A percentile compares a stretch with the other conserved stretches of the same genome.
These are phyloP conservation scores for Cocos nucifera DNA, from an alignment of 176 grass and related monocot genomes.

Conservation along the genomic window DNA sequence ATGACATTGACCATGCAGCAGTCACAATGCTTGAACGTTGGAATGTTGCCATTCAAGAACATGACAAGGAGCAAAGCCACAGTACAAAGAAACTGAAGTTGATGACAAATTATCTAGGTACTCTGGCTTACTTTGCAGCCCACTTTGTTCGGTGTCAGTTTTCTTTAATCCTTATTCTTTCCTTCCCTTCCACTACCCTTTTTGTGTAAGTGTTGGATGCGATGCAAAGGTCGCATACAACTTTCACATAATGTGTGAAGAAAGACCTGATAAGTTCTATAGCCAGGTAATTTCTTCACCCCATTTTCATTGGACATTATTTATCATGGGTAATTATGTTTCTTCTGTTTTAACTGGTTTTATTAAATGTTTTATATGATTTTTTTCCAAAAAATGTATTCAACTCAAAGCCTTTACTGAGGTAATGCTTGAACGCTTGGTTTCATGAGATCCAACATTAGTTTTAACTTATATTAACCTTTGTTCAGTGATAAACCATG, in stretches of 20 bases:
- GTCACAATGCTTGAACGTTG: conserved; percentile 84
- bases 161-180: not conserved
- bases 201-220: conserved; percentile 68
- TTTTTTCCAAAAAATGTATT: no score
- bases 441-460: no score
- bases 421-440: no score
- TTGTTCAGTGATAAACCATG: no score
- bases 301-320: no score
- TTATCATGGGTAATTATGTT: no score
- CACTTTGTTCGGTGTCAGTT: not conserved
- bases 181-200: not conserved
- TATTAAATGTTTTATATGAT: no score
- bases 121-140: conserved; percentile 5
- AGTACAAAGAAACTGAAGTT: conserved; percentile 56
- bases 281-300: conserved; percentile 44
- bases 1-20: conserved; percentile 64
- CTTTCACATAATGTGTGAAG: conserved; percentile 74
- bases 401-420: no score
- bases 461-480: no score
- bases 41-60: conserved; percentile 65
- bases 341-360: no score
- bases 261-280: conserved; percentile 76
- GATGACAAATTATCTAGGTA: conserved; percentile 96
- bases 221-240: conserved; percentile 97
- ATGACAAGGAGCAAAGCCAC: conserved; percentile 32